phyloP scores from a whole-genome alignment of 257 asterid species.

The Solanum infundibuliforme region DNA sequence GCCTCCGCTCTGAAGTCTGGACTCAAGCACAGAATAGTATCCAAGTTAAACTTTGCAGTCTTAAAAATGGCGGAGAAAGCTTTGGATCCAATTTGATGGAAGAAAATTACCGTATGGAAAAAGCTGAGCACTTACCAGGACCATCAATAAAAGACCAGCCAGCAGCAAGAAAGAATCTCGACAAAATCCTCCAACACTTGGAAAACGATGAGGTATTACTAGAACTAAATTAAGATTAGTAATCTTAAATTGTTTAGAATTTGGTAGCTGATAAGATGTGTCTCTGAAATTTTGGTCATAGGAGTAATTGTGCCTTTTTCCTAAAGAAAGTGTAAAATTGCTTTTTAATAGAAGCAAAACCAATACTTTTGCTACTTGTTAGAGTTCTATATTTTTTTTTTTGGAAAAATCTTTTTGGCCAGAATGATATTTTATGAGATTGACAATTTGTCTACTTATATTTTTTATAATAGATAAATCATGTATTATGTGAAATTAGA shows the following conservation, averaged over 20 bases:
- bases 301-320: no score
- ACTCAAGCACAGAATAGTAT: background rate
- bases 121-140: background rate
- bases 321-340: no score
- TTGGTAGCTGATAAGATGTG: background rate
- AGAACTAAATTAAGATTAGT: background rate
- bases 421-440: no score
- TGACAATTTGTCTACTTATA: no score
- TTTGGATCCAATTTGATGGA: background rate
- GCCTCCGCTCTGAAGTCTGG: background rate
- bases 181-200: background rate
- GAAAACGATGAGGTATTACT: background rate
- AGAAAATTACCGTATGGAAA: background rate
- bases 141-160: background rate
- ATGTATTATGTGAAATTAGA: no score
- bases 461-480: no score
- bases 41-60: background rate
- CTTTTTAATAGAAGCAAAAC: no score
- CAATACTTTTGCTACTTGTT: no score
- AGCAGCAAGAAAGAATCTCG: background rate
- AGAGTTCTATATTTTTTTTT: no score
- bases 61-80: background rate
- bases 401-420: no score
- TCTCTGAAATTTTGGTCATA: accelerated
- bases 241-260: background rate